Evolutionary conservation across 148 eudicot genomes (phyloP).

Genomic region (Vaccinium macrocarpon): DNA sequence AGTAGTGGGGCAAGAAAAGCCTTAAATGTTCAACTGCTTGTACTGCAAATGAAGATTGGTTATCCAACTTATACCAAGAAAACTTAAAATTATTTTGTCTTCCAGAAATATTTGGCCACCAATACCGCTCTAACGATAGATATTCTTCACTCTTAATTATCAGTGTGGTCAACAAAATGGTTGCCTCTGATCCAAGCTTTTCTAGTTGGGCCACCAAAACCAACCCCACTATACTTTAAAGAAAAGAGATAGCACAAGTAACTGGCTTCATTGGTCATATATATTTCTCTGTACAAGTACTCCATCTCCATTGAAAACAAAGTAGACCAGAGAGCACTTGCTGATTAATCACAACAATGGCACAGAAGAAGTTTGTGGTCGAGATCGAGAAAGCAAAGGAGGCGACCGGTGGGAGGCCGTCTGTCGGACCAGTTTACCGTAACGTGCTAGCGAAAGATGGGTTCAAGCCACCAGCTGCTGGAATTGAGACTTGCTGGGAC

Average conservation of each 20-base stretch:
- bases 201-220: constrained; percentile 13
- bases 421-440: constrained; percentile 84
- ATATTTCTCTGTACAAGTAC: neutral
- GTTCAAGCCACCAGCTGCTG: constrained; percentile 56
- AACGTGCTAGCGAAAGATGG: constrained; percentile 68
- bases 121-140: too few relatives aligned
- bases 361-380: constrained; percentile 59
- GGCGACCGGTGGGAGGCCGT: constrained; percentile 50
- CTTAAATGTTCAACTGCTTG: too few relatives aligned
- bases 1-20: too few relatives aligned
- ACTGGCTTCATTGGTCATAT: neutral
- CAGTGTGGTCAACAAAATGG: neutral
- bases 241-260: neutral
- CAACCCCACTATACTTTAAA: neutral
- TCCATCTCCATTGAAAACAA: neutral
- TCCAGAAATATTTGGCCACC: too few relatives aligned
- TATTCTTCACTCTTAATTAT: neutral
- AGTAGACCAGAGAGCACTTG: neutral
- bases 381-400: constrained; percentile 71
- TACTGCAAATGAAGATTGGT: too few relatives aligned
- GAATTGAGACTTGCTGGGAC: constrained; percentile 85
- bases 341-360: constrained; percentile 25
- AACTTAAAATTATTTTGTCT: too few relatives aligned
- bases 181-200: neutral
- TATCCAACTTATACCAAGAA: too few relatives aligned